Percentiles rank a stretch among this genome's conserved stretches.
Conservation (phyloP, 2,329 filamentous ascomycete genomes). For the Teratosphaeriaceae sp. region DNA sequence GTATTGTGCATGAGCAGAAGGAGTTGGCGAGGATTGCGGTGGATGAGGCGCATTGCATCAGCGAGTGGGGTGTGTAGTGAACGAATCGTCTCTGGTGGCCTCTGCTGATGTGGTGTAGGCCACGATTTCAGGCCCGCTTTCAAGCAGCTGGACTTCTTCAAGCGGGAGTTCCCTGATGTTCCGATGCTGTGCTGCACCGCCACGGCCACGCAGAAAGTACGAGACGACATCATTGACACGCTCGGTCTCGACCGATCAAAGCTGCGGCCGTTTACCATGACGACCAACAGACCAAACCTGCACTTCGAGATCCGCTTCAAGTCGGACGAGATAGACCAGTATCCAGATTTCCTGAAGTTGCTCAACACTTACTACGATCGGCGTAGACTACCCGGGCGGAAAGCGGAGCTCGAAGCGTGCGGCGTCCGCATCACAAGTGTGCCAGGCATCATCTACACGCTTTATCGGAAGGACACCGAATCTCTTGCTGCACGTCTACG, state of each 20-base stretch:
- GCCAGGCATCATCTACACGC: constrained; percentile 73
- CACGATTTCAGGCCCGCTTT: constrained; percentile 96
- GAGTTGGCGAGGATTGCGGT: constrained; percentile 85
- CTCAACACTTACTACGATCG: constrained; percentile 65
- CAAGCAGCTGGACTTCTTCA: constrained; percentile 80
- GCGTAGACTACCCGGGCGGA: constrained; percentile 49
- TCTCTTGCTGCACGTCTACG: constrained; percentile 59
- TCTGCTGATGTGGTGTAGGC: too few relatives aligned
- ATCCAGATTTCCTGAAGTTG: constrained; percentile 70
- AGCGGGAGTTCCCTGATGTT: constrained; percentile 70
- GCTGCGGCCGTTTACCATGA: constrained; percentile 72
- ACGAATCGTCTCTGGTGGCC: too few relatives aligned
- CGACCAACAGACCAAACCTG: constrained; percentile 75
- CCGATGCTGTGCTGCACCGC: constrained; percentile 91
- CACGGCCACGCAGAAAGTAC: constrained; percentile 75
- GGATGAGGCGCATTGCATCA: constrained; percentile 95
- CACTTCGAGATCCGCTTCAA: constrained; percentile 88
- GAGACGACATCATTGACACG: constrained; percentile 72
- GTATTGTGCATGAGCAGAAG: constrained; percentile 67
- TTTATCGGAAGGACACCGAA: constrained; percentile 69
- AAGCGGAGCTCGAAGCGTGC: constrained; percentile 49
- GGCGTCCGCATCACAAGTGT: constrained; percentile 55
- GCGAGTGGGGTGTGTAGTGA: constrained; percentile 61
- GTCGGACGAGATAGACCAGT: constrained; percentile 65
- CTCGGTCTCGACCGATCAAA: constrained; percentile 60